Percentiles rank a stretch among this genome's conserved stretches.
These are phyloP conservation scores for Citrus unshiu DNA, from an alignment of 345 rosid genomes.

Conservation along the genomic window DNA sequence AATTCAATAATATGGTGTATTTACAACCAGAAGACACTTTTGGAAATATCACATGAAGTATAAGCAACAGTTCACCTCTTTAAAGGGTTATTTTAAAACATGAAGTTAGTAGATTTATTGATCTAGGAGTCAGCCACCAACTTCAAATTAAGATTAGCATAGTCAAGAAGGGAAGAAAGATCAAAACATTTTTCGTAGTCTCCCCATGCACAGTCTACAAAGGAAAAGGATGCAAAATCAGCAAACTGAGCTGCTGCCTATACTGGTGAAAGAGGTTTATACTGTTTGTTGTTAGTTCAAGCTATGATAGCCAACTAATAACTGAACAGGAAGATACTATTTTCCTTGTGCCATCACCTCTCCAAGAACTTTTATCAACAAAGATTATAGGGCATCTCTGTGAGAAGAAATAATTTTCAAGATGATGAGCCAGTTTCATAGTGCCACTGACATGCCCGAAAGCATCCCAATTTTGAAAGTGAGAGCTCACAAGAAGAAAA, in stretches of 20 bases:
- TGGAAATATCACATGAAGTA: neutral
- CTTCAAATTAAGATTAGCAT: neutral
- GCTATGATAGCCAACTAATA: neutral
- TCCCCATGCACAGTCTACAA: neutral
- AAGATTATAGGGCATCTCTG: neutral
- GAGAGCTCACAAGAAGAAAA: neutral
- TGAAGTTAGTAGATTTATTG: neutral
- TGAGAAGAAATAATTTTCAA: neutral
- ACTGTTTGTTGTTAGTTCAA: neutral
- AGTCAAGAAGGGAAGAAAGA: neutral
- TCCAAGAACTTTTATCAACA: neutral
- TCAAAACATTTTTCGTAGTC: neutral
- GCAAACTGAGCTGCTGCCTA: neutral
- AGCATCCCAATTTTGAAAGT: neutral
- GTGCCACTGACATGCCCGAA: neutral
- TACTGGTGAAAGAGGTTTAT: neutral
- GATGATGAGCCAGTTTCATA: neutral
- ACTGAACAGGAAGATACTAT: neutral
- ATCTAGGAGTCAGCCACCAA: neutral
- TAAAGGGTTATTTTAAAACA: neutral
- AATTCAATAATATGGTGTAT: neutral
- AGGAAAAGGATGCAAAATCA: neutral
- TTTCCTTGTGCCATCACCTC: neutral
- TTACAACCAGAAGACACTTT: too few species aligned
- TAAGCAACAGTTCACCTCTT: neutral